Conservation (phyloP, 164 flowering plant genomes). For the Platanus orientalis region DNA sequence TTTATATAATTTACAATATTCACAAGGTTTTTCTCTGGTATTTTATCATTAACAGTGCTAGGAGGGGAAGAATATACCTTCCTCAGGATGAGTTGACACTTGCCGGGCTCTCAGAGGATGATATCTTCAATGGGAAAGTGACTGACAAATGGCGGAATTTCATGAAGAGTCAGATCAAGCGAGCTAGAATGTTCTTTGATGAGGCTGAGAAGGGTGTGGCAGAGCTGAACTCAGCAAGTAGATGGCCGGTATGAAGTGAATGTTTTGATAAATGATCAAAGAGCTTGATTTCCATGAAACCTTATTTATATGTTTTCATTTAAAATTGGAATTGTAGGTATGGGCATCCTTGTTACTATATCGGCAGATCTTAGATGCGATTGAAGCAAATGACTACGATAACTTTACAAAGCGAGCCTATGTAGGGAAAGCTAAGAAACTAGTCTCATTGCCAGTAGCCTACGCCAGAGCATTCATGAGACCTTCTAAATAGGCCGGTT, state of each 20-base stretch:
- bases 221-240: conserved; percentile 36
- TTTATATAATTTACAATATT: not conserved
- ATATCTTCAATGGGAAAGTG: conserved; percentile 29
- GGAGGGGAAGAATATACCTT: conserved; percentile 36
- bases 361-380: conserved; percentile 29
- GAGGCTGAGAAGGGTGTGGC: conserved; percentile 44
- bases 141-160: conserved; percentile 38
- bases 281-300: not conserved
- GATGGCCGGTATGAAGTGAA: conserved; percentile 39
- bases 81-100: conserved; percentile 35
- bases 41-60: conserved; percentile 22
- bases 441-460: conserved; percentile 34
- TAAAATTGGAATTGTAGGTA: conserved; percentile 6
- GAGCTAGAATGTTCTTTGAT: conserved; percentile 13
- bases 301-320: not conserved
- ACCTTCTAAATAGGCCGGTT: conserved; percentile 6
- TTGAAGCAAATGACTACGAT: conserved; percentile 36
- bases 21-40: not conserved
- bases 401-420: conserved; percentile 39
- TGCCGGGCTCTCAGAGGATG: conserved; percentile 32
- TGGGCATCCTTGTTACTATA: conserved; percentile 35
- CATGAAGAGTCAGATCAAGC: conserved; percentile 34
- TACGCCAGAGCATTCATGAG: conserved; percentile 26
- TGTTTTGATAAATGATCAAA: not conserved
- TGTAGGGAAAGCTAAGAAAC: conserved; percentile 35